Conservation (phyloP, 495 filamentous ascomycete genomes). For the Penicillium bialowiezense region DNA sequence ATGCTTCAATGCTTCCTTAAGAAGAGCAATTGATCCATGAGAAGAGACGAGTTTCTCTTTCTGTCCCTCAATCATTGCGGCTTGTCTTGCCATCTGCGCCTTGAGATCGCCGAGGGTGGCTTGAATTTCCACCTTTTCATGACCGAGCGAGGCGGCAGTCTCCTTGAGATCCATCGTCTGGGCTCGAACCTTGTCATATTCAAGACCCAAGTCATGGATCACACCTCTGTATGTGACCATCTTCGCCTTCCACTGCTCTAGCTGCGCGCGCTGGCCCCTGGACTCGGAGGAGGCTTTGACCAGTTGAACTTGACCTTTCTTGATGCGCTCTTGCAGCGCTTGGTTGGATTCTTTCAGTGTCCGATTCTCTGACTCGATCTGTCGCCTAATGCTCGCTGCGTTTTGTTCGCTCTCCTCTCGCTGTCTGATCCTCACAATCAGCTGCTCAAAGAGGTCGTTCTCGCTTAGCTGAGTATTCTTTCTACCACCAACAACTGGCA, state of each 20-base stretch:
- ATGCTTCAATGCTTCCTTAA: conserved; percentile 21
- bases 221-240: conserved; percentile 31
- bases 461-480: conserved; percentile 21
- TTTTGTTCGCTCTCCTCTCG: conserved; percentile 35
- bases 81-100: conserved; percentile 16
- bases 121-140: conserved; percentile 27
- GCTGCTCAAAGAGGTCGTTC: conserved; percentile 36
- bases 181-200: conserved; percentile 29
- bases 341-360: conserved; percentile 28
- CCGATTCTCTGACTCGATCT: conserved; percentile 23
- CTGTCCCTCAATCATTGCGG: conserved; percentile 13
- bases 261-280: conserved; percentile 15
- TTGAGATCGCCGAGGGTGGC: conserved; percentile 21
- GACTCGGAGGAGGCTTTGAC: conserved; percentile 16
- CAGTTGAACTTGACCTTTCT: conserved; percentile 11
- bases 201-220: conserved; percentile 34
- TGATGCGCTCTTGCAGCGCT: conserved; percentile 18
- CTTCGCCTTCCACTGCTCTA: conserved; percentile 34
- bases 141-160: conserved; percentile 14
- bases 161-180: conserved; percentile 25
- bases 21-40: conserved; percentile 7
- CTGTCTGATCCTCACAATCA: conserved; percentile 30
- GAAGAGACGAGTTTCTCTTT: conserved; percentile 12
- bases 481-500: background rate
- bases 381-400: conserved; percentile 18